Conservation (phyloP, 2,329 filamentous ascomycete genomes). For the Ceratocystis eucalypticola region DNA sequence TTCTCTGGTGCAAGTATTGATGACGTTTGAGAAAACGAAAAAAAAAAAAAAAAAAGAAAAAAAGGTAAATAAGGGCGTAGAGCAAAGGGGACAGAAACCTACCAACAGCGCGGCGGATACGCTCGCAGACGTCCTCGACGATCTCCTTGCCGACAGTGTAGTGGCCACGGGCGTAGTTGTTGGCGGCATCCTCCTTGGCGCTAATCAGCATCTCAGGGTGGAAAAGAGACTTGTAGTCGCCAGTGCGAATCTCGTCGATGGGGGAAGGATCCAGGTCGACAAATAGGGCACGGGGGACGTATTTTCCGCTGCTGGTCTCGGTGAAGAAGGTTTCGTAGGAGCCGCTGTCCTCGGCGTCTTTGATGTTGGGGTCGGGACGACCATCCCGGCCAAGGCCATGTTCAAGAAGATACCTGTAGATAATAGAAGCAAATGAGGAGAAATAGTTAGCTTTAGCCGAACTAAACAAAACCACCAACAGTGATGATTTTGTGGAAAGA, state of each 20-base stretch:
- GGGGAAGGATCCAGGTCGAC: constrained; percentile 60
- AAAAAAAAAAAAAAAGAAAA: neutral
- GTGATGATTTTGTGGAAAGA: neutral
- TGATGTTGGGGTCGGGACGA: constrained; percentile 46
- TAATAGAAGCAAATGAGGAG: neutral
- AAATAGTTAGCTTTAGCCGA: neutral
- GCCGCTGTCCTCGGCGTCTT: constrained; percentile 46
- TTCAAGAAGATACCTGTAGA: constrained; percentile 53
- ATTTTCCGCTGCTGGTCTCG: constrained; percentile 57
- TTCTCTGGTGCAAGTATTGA: no score
- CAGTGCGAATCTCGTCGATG: constrained; percentile 61
- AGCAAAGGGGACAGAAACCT: constrained; percentile 24
- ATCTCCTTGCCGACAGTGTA: constrained; percentile 68
- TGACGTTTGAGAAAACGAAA: neutral
- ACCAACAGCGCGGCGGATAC: constrained; percentile 57
- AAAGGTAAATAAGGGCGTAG: neutral
- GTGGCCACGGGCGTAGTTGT: constrained; percentile 65
- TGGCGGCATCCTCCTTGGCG: constrained; percentile 64
- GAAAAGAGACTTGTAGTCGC: constrained; percentile 54
- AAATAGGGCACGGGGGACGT: constrained; percentile 59
- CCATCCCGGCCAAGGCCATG: constrained; percentile 55
- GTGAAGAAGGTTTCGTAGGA: constrained; percentile 63
- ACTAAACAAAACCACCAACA: neutral
- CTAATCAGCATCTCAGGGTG: constrained; percentile 59
- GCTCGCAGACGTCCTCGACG: constrained; percentile 56